Evolutionary conservation across 441 rosid species (phyloP), one percentile per base, ranked within the genome.

Genomic region (Croton setiger): DNA sequence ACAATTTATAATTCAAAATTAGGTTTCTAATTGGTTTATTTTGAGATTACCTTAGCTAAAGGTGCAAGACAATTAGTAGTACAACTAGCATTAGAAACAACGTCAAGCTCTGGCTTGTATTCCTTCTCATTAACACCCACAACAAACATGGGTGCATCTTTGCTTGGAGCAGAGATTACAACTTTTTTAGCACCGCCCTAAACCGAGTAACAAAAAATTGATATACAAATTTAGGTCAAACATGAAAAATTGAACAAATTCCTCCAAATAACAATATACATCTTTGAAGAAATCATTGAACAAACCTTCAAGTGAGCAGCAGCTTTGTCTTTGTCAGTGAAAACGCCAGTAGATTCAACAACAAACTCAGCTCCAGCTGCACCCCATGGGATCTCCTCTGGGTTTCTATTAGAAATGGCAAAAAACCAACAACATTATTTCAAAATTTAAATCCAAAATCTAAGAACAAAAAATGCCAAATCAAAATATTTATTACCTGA

Each of bases 371-470:
- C 97, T 31, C 92, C 93, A 2, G 89, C 62, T 72, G 73, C 69
- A 36, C 70, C 93, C 96, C 96, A 91, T 48, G 99, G 99, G 74
- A 92, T 92, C 59, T 94, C 99, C 82, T 92, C 99, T 6, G 99
- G 99, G 80, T 92, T 94, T 77, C 98, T 89, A 31, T 68, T 11
- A 14, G 48, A 33, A 36, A 33, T 47, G 23, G 47, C 51, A 35
- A 55, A 8, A 23, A 18, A n/a, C 2, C 7, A 13, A 35, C n/a
- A 59, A 0, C 37, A 44, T 39, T 18, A 47, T 49, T 39, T 37
- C 27, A 15, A 39, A 33, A 44, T 27, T 39, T 9, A 39, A 39
- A 5, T 39, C 43, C 43, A 39, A 39, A 39, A 7, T 39, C 43
- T 9, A 5, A 39, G 5, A 39, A 33, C 7, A 11, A 17, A 45